phyloP scores from a whole-genome alignment of 768 basidiomycete species.

The Naganishia onofrii region DNA sequence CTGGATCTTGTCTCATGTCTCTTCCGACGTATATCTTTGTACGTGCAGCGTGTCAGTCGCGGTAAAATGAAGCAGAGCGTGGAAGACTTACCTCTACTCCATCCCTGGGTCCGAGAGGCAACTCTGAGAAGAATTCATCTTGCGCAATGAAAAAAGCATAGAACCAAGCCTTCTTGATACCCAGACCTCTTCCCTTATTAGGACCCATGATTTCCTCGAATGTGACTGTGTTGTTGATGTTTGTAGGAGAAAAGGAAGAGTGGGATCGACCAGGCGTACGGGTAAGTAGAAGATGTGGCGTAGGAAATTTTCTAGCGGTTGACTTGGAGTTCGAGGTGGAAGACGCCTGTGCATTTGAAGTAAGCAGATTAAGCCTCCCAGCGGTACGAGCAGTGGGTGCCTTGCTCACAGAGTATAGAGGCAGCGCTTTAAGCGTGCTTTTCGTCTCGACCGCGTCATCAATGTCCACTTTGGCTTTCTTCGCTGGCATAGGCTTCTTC shows the following conservation, averaged over 20 bases:
- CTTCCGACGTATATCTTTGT: constrained; percentile 27
- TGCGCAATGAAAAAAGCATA: constrained; percentile 29
- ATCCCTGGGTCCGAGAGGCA: constrained; percentile 16
- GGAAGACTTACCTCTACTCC: constrained; percentile 8
- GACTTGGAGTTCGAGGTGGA: not conserved
- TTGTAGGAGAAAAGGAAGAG: not conserved
- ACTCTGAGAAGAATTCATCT: constrained; percentile 28
- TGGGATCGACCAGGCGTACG: constrained; percentile 22
- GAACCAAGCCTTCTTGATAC: constrained; percentile 25
- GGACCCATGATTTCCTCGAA: constrained; percentile 28
- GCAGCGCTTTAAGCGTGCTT: not conserved
- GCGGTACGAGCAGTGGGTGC: not conserved
- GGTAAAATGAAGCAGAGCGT: not conserved
- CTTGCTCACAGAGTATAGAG: not conserved
- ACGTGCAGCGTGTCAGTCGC: not conserved
- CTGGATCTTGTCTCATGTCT: constrained; percentile 26
- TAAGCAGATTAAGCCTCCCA: not conserved
- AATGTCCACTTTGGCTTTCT: not conserved
- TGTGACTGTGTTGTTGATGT: constrained; percentile 24
- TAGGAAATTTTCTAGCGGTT: constrained; percentile 3
- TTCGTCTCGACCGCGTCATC: not conserved
- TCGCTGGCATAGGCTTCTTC: not conserved
- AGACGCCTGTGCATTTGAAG: not conserved
- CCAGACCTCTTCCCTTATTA: not conserved
- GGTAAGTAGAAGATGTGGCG: constrained; percentile 23